A percentile compares a stretch with the other conserved stretches of the same genome.
phyloP scores from a whole-genome alignment of 495 filamentous ascomycete species.

The Penicillium antarcticum region DNA sequence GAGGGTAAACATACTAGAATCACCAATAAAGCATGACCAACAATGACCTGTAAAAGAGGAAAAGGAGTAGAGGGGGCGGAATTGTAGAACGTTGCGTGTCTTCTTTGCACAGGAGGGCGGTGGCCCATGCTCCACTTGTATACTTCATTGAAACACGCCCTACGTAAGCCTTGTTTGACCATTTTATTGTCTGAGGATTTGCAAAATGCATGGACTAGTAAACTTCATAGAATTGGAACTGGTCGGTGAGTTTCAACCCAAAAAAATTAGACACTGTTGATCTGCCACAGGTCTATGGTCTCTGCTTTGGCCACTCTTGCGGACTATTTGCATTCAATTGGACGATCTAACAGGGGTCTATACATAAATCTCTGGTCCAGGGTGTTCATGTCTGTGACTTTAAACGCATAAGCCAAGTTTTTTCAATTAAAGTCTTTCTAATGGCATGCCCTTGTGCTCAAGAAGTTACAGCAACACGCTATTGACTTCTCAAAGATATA shows the following conservation, averaged over 20 bases:
- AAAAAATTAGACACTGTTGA: not conserved
- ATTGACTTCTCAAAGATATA: no score
- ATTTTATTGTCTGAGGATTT: not conserved
- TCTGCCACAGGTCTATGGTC: not conserved
- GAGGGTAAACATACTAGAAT: constrained; percentile 17
- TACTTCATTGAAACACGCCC: not conserved
- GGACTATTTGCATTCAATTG: not conserved
- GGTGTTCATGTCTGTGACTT: no score
- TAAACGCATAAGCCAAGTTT: no score
- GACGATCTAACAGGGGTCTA: not conserved
- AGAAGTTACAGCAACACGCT: no score
- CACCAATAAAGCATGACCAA: constrained; percentile 27
- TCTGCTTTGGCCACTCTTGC: not conserved
- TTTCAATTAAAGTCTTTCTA: no score
- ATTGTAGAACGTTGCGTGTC: constrained; percentile 10
- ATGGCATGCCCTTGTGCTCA: no score
- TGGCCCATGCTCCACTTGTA: constrained; percentile 5
- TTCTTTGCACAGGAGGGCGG: constrained; percentile 10
- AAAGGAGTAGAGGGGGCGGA: constrained; percentile 5
- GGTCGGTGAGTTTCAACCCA: not conserved
- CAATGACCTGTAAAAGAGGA: constrained; percentile 10
- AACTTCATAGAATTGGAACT: no score
- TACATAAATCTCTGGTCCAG: not conserved
- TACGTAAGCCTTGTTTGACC: not conserved
- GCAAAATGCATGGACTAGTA: no score